phyloP scores from a whole-genome alignment of 306 rosid species.

The Sesbania bispinosa region DNA sequence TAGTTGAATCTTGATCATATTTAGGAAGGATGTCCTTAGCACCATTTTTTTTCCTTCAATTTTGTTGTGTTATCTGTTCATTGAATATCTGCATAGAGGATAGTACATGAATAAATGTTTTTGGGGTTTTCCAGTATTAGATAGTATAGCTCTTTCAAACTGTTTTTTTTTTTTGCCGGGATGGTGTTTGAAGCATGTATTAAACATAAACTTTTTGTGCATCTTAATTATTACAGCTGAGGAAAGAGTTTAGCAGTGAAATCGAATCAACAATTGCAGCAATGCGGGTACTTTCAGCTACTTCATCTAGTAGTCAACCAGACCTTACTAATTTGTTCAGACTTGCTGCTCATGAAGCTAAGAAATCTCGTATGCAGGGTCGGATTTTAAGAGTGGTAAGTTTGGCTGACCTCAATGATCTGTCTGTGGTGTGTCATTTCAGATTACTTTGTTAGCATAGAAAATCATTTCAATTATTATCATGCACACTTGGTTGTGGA shows the following conservation, averaged over 20 bases:
- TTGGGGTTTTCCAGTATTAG: not conserved
- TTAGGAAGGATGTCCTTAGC: no score
- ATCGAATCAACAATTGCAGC: slow-evolving; percentile 64
- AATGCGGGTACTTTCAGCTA: slow-evolving; percentile 49
- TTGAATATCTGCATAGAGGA: not conserved
- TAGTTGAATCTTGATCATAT: no score
- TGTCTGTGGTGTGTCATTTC: not conserved
- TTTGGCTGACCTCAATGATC: no score
- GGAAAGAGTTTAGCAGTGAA: slow-evolving; percentile 79
- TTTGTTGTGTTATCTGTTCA: slow-evolving; percentile 6
- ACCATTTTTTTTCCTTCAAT: not conserved
- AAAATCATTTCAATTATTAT: not conserved
- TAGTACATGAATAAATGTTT: not conserved
- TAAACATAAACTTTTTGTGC: not conserved
- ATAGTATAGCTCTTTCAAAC: not conserved
- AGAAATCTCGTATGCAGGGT: slow-evolving; percentile 61
- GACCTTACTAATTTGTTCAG: slow-evolving; percentile 82
- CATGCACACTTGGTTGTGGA: not conserved
- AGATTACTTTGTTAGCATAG: not conserved
- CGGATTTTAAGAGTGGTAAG: slow-evolving; percentile 83
- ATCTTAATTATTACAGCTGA: slow-evolving; percentile 44
- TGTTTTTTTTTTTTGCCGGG: not conserved
- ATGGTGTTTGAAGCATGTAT: not conserved
- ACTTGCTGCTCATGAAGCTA: slow-evolving; percentile 81
- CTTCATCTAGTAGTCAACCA: slow-evolving; percentile 54